Base-by-base conservation (phyloP, 2,329 filamentous ascomycete species). In the Claviceps pazoutovae region DNA sequence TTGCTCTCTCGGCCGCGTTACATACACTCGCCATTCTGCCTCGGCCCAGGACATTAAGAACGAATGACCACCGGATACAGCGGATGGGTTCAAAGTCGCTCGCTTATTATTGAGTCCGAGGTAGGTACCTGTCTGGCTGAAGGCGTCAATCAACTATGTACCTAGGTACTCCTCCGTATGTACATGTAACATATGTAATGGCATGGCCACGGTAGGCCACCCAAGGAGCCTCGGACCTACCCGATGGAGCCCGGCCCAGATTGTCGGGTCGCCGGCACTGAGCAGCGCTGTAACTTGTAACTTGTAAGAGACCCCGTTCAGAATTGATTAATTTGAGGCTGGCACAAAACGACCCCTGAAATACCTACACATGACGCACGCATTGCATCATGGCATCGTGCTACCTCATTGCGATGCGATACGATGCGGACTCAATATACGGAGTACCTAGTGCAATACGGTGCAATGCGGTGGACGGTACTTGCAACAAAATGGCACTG, bases 251-350 rank as follows among this genome's bases (percentile, higher is more conserved):
- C 38, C 19, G 48, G 14, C 39, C 50, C 44, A 44, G 46, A 48
- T n/a, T 46, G n/a, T 45, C 50, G 45, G 50, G 50, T 44, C 45
- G 26, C 37, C 37, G 45, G 50, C 38, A 34, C 30, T 34, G 30
- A 48, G 26, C 38, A 21, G 38, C 17, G 23, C 42, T 34, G 30
- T 19, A 19, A 19, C 19, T 19, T 19, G 19, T 19, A 19, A 19
- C 19, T 19, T 19, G 2, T 36, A 16, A 30, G 16, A 14, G 11
- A 21, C 11, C 8, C 26, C 4, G 37, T 39, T 26, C 7, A 41
- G n/a, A 41, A 41, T 43, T 21, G 17, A 19, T 19, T 19, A 19
- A 19, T 19, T 19, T 19, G 41, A 23, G 41, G 41, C 41, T 43
- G 41, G 17, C 41, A 17, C 41, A 21, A 14, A 21, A 41, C 38